phyloP scores from a whole-genome alignment of 169 alveolate species.

The Plasmodium coatneyi region DNA sequence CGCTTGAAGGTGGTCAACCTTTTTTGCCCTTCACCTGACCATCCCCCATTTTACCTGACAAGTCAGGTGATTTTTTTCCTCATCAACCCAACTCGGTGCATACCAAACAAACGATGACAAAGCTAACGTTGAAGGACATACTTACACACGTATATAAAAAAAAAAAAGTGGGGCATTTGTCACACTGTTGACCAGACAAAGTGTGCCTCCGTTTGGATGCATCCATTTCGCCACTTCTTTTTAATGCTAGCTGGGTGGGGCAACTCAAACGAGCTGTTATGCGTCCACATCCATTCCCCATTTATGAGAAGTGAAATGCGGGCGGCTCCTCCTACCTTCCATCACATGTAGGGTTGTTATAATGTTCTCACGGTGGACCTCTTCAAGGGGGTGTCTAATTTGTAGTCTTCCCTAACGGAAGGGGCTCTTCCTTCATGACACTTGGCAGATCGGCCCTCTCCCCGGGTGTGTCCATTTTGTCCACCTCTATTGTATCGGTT shows the following conservation, averaged over 20 bases:
- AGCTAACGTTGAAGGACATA: background rate
- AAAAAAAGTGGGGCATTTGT: background rate
- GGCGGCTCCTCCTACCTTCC: background rate
- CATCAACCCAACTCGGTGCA: background rate
- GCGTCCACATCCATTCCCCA: background rate
- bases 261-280: background rate
- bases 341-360: background rate
- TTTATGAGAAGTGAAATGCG: background rate
- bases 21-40: background rate
- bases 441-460: background rate
- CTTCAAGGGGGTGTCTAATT: background rate
- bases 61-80: background rate
- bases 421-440: background rate
- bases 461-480: background rate
- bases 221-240: background rate
- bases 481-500: background rate
- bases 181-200: background rate
- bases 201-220: background rate
- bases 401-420: background rate
- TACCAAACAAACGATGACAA: background rate
- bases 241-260: background rate
- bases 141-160: background rate
- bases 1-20: background rate
- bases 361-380: background rate
- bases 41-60: background rate